Conservation (phyloP, 2,329 filamentous ascomycete genomes). For the Clonostachys solani region DNA sequence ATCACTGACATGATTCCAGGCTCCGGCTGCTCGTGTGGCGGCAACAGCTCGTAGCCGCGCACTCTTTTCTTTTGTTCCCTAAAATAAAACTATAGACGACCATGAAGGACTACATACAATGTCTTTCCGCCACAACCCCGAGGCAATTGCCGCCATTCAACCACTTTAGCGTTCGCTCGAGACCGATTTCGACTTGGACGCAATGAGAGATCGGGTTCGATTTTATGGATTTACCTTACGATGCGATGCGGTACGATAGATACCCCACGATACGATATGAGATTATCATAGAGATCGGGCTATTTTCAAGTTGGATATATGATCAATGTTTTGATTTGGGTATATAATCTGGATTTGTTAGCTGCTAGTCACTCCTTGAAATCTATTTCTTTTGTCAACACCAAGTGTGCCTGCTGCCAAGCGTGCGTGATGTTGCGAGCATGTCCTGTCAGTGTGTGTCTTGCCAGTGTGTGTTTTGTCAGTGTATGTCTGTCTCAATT, state of each 20-base stretch:
- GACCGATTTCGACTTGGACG: too few relatives aligned
- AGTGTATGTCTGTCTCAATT: too few relatives aligned
- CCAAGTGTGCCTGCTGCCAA: slow-evolving; percentile 45
- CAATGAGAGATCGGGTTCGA: neutral
- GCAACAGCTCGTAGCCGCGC: slow-evolving; percentile 3
- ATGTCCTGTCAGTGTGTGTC: too few relatives aligned
- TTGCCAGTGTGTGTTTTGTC: too few relatives aligned
- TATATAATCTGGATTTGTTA: neutral
- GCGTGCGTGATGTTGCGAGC: too few relatives aligned
- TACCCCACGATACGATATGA: too few relatives aligned
- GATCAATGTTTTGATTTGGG: neutral
- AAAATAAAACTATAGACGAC: slow-evolving; percentile 1
- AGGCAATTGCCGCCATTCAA: neutral
- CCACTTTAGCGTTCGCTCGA: neutral
- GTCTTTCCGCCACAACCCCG: neutral
- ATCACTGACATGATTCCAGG: neutral
- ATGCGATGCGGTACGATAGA: neutral
- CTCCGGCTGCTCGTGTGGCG: slow-evolving; percentile 1
- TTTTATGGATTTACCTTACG: neutral
- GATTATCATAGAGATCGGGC: too few relatives aligned
- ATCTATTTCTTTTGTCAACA: neutral
- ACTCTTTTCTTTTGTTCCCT: slow-evolving; percentile 3
- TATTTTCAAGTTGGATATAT: too few relatives aligned
- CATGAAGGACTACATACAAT: neutral
- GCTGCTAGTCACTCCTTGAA: neutral